Evolutionary conservation across 768 basidiomycete genomes (phyloP).

Genomic region (Rubroboletus satanas): DNA sequence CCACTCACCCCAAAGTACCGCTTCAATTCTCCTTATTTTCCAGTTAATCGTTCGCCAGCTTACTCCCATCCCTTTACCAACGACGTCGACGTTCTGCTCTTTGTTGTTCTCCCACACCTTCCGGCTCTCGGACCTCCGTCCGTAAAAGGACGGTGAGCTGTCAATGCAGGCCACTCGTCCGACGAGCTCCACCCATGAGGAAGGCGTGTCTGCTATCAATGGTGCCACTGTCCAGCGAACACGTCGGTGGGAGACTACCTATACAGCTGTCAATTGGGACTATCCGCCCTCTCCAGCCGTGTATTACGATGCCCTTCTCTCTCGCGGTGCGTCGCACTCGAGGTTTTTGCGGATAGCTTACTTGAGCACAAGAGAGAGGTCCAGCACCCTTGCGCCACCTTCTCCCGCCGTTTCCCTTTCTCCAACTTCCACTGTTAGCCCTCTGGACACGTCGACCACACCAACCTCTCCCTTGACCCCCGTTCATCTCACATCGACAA

Average conservation of each 20-base stretch:
- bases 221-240: constrained; percentile 2
- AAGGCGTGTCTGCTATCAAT: neutral
- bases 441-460: constrained; percentile 1
- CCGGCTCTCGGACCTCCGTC: neutral
- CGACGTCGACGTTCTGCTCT: neutral
- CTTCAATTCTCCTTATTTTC: neutral
- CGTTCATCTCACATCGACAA: neutral
- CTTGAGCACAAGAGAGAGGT: constrained; percentile 9
- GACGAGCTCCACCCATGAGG: constrained; percentile 10
- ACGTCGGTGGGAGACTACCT: constrained; percentile 10
- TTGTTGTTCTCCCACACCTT: neutral
- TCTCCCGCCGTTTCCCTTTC: neutral
- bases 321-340: constrained; percentile 27
- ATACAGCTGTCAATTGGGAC: constrained; percentile 20
- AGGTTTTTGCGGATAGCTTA: constrained; percentile 26
- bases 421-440: neutral
- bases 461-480: neutral
- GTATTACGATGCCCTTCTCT: constrained; percentile 20
- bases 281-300: constrained; percentile 16
- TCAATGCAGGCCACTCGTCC: constrained; percentile 11
- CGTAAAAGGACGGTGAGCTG: constrained; percentile 6
- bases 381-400: neutral
- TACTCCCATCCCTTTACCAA: neutral
- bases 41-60: neutral
- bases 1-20: neutral